Evolutionary conservation across 441 rosid genomes (phyloP).

Genomic region (Francoa sonchifolia): DNA sequence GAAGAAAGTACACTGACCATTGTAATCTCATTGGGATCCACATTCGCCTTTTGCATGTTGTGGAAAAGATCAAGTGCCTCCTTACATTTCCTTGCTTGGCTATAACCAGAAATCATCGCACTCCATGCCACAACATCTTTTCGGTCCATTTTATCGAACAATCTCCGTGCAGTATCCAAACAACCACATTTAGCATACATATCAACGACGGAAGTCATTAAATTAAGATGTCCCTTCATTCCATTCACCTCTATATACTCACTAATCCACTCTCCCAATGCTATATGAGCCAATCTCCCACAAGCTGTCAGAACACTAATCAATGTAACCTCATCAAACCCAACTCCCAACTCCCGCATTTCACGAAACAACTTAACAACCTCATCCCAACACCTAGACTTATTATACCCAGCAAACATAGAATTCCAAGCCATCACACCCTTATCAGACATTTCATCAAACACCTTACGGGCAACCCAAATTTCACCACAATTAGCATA

Average conservation of each 20-base stretch:
- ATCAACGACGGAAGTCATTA: conserved; percentile 18
- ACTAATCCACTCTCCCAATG: conserved; percentile 16
- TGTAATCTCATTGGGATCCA: conserved; percentile 28
- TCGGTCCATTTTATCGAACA: conserved; percentile 22
- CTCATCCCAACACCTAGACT: conserved; percentile 14
- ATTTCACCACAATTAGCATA: conserved; percentile 14
- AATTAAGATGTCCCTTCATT: conserved; percentile 6
- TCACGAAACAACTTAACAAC: conserved; percentile 11
- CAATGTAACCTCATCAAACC: conserved; percentile 17
- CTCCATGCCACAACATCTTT: conserved; percentile 33
- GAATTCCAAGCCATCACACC: conserved; percentile 25
- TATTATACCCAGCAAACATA: conserved; percentile 21
- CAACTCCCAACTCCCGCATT: conserved; percentile 11
- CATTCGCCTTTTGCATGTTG: conserved; percentile 22
- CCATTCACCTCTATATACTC: conserved; percentile 13
- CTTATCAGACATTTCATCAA: conserved; percentile 16
- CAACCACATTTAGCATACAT: conserved; percentile 20
- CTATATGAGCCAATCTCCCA: conserved; percentile 18
- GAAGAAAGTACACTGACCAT: conserved; percentile 26
- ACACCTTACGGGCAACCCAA: conserved; percentile 13
- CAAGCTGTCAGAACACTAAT: conserved; percentile 20
- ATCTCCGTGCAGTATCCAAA: conserved; percentile 17
- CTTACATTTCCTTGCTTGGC: conserved; percentile 19
- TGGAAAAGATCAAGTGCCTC: conserved; percentile 19
- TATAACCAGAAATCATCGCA: conserved; percentile 32